Conservation (phyloP, 192 early-diverging fungal species). For the Helicostylum pulchrum region DNA sequence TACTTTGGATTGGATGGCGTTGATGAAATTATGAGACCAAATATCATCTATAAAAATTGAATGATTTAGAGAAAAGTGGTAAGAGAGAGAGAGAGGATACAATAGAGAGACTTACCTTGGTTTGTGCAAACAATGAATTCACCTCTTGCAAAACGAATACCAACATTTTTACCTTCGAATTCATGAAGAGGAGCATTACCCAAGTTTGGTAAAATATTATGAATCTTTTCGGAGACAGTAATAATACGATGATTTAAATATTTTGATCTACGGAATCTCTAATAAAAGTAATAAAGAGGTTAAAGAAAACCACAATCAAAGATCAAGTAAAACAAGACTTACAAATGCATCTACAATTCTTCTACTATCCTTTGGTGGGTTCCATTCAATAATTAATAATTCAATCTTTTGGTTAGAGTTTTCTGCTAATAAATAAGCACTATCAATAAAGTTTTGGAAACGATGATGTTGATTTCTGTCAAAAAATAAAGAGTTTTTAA, state of each 20-base stretch:
- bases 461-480: constrained; percentile 27
- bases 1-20: constrained; percentile 21
- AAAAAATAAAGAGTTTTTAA: constrained; percentile 1
- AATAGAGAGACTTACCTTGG: constrained; percentile 17
- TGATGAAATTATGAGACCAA: constrained; percentile 33
- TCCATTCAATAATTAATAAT: constrained; percentile 32
- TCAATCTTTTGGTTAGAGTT: constrained; percentile 21
- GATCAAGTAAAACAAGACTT: background rate
- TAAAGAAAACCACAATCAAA: too few relatives aligned
- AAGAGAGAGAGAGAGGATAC: too few relatives aligned
- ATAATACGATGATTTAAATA: constrained; percentile 29
- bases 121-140: constrained; percentile 34
- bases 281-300: background rate
- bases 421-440: constrained; percentile 24
- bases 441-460: constrained; percentile 34
- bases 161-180: constrained; percentile 34
- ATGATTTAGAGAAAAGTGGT: too few relatives aligned
- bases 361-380: constrained; percentile 19
- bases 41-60: constrained; percentile 24
- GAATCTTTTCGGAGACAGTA: constrained; percentile 27
- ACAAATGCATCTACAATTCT: constrained; percentile 22
- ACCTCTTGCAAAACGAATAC: constrained; percentile 32
- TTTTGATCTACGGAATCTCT: constrained; percentile 30
- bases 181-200: constrained; percentile 28
- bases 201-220: constrained; percentile 22